Base-by-base conservation (phyloP, 2,329 filamentous ascomycete species). In the Fusarium oxysporum region DNA sequence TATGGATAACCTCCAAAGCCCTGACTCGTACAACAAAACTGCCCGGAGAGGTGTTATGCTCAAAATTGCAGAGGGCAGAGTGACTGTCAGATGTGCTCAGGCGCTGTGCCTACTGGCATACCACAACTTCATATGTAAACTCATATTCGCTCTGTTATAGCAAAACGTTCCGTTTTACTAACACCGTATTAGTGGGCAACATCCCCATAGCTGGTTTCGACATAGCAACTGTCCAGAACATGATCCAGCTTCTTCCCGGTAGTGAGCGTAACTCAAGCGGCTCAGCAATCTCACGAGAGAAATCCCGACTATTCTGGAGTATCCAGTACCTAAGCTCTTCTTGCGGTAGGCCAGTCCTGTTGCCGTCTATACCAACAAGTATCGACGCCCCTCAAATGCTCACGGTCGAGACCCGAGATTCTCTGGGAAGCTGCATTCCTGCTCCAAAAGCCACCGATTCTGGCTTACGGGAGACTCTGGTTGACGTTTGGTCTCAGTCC, bases 181-280 rank as follows among this genome's bases (percentile, higher is more conserved):
- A 70, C 16, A 4, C 2, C 2, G 6, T 1, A 9, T 1, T 7
- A 73, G 70, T 58, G 6, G 71, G 63, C 1, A 68, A 74, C 1
- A 33, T 68, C 0, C 37, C 33, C 3, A 43, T 62, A 17, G 71
- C 71, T n/a, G 71, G 59, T 19, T 67, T 74, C 3, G 66, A 74
- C 7, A 55, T 68, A 32, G 50, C 63, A 9, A 13, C 71, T 0
- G 71, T 45, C 2, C 73, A 66, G 40, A 74, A 57, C 16, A 37
- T 65, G 30, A 13, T 55, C 0, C 68, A 68, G 3, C 40, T 65
- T 4, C 48, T 61, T n/a, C 35, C 41, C 1, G 38, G 17, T 0
- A 33, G 38, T 6, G 35, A 25, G 4, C 12, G 28, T 0, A 35
- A n/a, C 2, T 0, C 43, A 6, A 6, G 41, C 5, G 17, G 28